Evolutionary conservation across 768 basidiomycete species (phyloP).

Genomic region (Termitomyces sp.): DNA sequence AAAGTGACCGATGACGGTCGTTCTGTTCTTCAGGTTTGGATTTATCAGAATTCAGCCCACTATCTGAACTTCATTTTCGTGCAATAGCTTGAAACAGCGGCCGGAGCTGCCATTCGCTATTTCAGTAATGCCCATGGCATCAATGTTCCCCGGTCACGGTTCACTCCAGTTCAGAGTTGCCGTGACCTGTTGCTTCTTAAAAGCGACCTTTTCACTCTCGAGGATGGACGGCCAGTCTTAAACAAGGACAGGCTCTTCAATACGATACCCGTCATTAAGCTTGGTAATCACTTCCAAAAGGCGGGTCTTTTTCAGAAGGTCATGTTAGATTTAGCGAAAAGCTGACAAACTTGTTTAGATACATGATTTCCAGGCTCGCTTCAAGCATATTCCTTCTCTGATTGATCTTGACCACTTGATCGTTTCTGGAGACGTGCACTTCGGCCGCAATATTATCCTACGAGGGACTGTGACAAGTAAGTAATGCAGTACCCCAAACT

Average conservation of each 20-base stretch:
- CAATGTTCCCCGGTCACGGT: slow-evolving; percentile 81
- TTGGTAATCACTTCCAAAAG: slow-evolving; percentile 85
- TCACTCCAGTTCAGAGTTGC: slow-evolving; percentile 73
- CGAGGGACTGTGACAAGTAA: slow-evolving; percentile 75
- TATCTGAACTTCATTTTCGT: not conserved
- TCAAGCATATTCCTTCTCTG: slow-evolving; percentile 77
- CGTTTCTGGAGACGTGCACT: slow-evolving; percentile 73
- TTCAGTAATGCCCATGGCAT: slow-evolving; percentile 75
- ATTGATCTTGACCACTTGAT: slow-evolving; percentile 82
- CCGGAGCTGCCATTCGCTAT: slow-evolving; percentile 82
- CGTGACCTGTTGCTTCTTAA: slow-evolving; percentile 75
- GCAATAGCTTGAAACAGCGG: slow-evolving; percentile 66
- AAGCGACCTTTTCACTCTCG: slow-evolving; percentile 73
- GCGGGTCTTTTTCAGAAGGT: slow-evolving; percentile 32
- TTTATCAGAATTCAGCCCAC: not conserved
- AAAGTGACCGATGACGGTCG: slow-evolving; percentile 69
- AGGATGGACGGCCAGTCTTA: slow-evolving; percentile 72
- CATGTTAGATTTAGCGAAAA: slow-evolving; percentile 31
- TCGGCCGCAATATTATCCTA: slow-evolving; percentile 68
- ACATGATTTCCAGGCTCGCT: slow-evolving; percentile 73
- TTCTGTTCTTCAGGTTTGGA: slow-evolving; percentile 59
- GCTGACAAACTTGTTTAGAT: slow-evolving; percentile 35
- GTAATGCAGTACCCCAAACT: not conserved
- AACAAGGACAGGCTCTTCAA: slow-evolving; percentile 63
- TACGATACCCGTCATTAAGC: slow-evolving; percentile 76